A percentile compares a stretch with the other conserved stretches of the same genome.
These are phyloP conservation scores for Nidularia sp. DNA, from an alignment of 768 basidiomycete species.

Conservation along the genomic window DNA sequence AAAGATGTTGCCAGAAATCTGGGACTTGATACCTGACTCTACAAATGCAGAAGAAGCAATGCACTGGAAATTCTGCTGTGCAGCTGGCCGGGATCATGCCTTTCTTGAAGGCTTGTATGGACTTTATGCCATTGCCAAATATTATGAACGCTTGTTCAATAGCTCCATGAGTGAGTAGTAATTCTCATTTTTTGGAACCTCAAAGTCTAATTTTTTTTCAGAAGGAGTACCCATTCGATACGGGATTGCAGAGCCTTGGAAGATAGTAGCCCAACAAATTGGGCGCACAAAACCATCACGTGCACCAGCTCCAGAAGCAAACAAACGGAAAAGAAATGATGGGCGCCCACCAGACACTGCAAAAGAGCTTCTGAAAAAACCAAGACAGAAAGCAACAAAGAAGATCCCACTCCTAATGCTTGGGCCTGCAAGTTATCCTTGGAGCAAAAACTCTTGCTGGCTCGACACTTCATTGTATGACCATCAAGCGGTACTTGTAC, in stretches of 20 bases:
- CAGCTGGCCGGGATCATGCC: background rate
- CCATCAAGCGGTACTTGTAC: no score
- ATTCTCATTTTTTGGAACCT: no score
- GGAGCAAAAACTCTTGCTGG: background rate
- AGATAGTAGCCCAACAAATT: slow-evolving; percentile 5
- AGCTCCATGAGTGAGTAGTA: no score
- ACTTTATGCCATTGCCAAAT: slow-evolving; percentile 9
- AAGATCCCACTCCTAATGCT: no score
- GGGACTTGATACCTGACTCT: slow-evolving; percentile 2
- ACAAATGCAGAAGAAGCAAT: slow-evolving; percentile 6
- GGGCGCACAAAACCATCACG: slow-evolving; percentile 15
- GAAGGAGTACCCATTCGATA: slow-evolving; percentile 5
- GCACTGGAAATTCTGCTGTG: slow-evolving; percentile 6
- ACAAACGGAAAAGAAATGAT: slow-evolving; percentile 13
- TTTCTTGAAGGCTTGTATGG: slow-evolving; percentile 16
- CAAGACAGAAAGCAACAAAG: no score
- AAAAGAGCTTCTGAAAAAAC: background rate
- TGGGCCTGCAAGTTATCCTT: background rate
- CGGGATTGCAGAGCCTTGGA: no score
- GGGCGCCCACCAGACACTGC: slow-evolving; percentile 7
- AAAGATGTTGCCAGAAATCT: slow-evolving; percentile 6
- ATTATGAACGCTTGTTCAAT: slow-evolving; percentile 11
- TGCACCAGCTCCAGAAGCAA: background rate
- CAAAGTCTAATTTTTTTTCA: slow-evolving; percentile 13
- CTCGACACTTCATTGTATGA: background rate